Evolutionary conservation across 257 asterid species (phyloP).

Genomic region (Solanum stenotomum): DNA sequence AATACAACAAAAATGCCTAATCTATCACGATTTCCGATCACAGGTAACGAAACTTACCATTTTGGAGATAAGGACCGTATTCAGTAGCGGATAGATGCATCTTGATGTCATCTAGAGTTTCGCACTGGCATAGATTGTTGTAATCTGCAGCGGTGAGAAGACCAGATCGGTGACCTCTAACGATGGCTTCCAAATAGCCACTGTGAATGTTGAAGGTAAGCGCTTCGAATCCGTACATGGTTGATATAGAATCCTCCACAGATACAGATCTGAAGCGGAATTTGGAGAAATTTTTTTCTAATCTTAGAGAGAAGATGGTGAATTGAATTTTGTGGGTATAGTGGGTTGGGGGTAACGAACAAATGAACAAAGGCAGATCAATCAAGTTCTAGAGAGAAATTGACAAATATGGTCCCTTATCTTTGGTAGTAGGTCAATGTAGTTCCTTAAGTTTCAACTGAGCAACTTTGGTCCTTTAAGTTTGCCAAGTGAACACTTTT

Average conservation of each 20-base stretch:
- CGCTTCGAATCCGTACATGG: constrained; percentile 97
- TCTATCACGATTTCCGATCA: background rate
- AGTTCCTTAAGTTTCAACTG: too few species aligned
- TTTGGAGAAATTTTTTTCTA: background rate
- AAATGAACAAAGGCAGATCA: background rate
- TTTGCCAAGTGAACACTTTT: background rate
- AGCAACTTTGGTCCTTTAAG: background rate
- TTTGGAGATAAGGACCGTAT: constrained; percentile 85
- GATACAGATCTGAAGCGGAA: constrained; percentile 49
- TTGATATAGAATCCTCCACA: background rate
- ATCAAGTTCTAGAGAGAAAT: background rate
- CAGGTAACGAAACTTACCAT: constrained; percentile 27
- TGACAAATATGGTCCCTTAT: background rate
- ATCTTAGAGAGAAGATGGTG: background rate
- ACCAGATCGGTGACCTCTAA: constrained; percentile 81
- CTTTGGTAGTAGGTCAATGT: background rate
- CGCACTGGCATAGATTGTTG: constrained; percentile 91
- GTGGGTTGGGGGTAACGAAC: background rate
- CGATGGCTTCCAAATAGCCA: constrained; percentile 91
- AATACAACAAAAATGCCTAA: background rate
- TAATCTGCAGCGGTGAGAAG: constrained; percentile 88
- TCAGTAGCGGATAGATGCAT: constrained; percentile 96
- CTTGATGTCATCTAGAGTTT: constrained; percentile 79
- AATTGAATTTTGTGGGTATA: background rate
- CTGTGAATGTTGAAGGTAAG: constrained; percentile 83